These are phyloP conservation scores for Calocybe gambosa DNA, from an alignment of 1,284 basidiomycete species.

Conservation along the genomic window DNA sequence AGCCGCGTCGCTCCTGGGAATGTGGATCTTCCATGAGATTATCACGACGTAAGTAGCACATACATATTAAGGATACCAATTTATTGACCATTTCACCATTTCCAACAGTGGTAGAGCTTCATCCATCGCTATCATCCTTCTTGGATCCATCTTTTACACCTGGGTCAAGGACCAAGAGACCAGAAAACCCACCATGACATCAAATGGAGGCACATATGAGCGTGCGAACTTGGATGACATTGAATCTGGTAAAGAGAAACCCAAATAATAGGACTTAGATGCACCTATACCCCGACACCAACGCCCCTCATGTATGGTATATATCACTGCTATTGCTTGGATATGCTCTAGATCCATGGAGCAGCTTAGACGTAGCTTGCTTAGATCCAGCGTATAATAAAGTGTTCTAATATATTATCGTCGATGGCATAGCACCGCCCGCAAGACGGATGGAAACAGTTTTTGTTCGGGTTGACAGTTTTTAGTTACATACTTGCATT, in stretches of 20 bases:
- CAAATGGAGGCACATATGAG: conserved; percentile 24
- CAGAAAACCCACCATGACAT: conserved; percentile 23
- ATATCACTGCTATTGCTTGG: too few species aligned
- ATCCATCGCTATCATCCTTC: conserved; percentile 74
- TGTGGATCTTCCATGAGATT: conserved; percentile 70
- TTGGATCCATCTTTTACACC: conserved; percentile 79
- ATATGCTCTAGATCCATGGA: too few species aligned
- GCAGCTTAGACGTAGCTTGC: too few species aligned
- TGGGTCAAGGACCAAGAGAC: conserved; percentile 77
- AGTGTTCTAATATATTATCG: too few species aligned
- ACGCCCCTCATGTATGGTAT: too few species aligned
- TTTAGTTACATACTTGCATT: too few species aligned
- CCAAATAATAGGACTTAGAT: conserved; percentile 19
- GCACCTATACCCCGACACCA: too few species aligned
- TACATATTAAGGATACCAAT: too few species aligned
- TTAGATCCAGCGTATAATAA: too few species aligned
- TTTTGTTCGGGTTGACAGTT: too few species aligned
- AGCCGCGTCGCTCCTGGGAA: conserved; percentile 68
- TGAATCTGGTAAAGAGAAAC: conserved; percentile 30
- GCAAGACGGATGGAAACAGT: too few species aligned
- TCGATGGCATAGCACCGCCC: too few species aligned
- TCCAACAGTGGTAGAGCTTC: conserved; percentile 63
- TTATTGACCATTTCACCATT: not conserved
- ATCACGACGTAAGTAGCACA: conserved; percentile 65
- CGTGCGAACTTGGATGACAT: conserved; percentile 36